Evolutionary conservation across 2,329 filamentous ascomycete species (phyloP), one percentile per base, ranked within the genome.

Genomic region (Fusarium subglutinans): DNA sequence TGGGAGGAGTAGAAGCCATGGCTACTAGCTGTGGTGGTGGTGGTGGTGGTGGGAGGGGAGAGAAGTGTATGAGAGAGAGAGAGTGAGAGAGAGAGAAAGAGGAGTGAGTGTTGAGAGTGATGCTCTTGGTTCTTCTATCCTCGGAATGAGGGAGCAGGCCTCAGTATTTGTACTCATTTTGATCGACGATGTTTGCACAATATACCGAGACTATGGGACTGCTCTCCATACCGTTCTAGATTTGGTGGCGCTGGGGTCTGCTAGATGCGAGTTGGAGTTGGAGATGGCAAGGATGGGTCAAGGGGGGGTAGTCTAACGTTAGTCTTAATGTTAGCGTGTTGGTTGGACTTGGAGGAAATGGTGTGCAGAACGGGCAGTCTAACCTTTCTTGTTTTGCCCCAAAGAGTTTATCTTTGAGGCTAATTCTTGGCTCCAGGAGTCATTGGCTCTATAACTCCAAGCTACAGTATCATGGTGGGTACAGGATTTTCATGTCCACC

Each of bases 321-420:
- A 41, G 61, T 41, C 37, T 30, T 28, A 58, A n/a, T 44, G 14
- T 33, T 63, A 41, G 59, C 50, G 28, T 33, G 37, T 40, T 44
- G 28, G 64, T 45, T 43, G 24, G 41, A 30, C 62, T 51, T 51
- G 55, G 20, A 61, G 45, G 35, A 53, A 54, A 63, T 75, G 72
- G 72, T 75, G 72, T 75, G 65, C 61, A 73, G 69, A 37, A 56
- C 72, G 72, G 72, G 57, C 56, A 63, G 45, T 70, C 72, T 75
- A 75, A 44, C 72, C 72, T 30, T 41, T 68, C 37, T 26, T 44
- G 55, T 40, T 61, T 69, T 57, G 54, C 40, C 50, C 63, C 59
- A 68, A 56, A 57, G 67, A 72, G 69, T 72, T 67, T 69, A 72
- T 72, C 53, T 60, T 56, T 15, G 53, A 72, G 41, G 24, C 69